Percentiles rank a stretch among this genome's conserved stretches.
Conservation (phyloP, 495 filamentous ascomycete genomes). For the Pseudoneurospora amorphoporcata region DNA sequence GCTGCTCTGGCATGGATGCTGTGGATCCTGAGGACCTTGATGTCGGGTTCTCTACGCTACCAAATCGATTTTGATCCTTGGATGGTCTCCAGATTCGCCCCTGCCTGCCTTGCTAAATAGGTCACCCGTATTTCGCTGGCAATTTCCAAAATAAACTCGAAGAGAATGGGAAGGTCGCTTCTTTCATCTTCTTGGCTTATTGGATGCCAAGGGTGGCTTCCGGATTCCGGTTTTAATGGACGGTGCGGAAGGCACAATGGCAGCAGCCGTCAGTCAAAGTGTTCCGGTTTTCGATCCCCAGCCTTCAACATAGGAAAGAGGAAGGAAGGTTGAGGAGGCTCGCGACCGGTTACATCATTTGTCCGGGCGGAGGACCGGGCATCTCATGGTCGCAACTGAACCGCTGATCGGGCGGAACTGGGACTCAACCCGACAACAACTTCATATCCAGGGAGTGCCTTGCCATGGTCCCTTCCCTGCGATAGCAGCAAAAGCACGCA, state of each 20-base stretch:
- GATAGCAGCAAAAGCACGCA: conserved; percentile 1
- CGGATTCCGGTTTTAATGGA: neutral
- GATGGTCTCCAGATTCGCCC: neutral
- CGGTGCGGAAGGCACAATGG: neutral
- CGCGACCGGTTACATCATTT: neutral
- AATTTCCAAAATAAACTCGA: neutral
- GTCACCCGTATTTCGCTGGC: neutral
- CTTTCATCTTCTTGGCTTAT: neutral
- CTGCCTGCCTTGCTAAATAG: neutral
- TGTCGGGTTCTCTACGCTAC: neutral
- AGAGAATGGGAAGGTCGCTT: neutral
- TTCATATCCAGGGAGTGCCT: neutral
- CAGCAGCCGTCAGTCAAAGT: neutral
- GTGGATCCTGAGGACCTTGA: neutral
- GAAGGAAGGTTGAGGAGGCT: neutral
- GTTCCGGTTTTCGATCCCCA: neutral
- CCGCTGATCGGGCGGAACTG: neutral
- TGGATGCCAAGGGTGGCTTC: neutral
- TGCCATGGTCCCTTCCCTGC: neutral
- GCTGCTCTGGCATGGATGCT: neutral
- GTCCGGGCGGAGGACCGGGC: too few species aligned
- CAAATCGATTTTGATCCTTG: neutral
- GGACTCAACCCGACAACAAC: neutral
- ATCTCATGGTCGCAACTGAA: neutral
- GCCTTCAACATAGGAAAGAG: neutral